Evolutionary conservation across 495 filamentous ascomycete species (phyloP), one percentile per base, ranked within the genome.

Genomic region (Penicillium macrosclerotiorum): DNA sequence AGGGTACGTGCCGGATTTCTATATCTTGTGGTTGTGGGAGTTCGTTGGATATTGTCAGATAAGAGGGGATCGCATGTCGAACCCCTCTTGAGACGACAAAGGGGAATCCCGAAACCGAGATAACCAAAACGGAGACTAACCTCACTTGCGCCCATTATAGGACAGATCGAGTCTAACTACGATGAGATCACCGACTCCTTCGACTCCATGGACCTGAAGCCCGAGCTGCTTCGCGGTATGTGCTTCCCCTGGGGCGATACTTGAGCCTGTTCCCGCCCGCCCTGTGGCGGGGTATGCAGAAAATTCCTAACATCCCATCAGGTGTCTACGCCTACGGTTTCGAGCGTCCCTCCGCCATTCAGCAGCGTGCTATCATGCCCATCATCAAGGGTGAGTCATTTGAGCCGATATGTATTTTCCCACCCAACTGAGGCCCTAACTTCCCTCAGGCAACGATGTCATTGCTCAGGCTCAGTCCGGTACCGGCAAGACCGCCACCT

Each of bases 241-340:
- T 74, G 36, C 57, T 42, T 42, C 29, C 41, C 31, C 37, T 40
- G 19, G 17, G 22, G 31, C 33, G 24, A 26, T 18, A 3, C 9
- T n/a, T 5, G 1, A 34, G 35, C 42, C 33, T n/a, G n/a, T n/a
- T 46, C 51, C 35, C 39, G 39, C 19, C 23, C 24, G n/a, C n/a
- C n/a, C n/a, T n/a, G 27, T 45, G 47, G 51, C 37, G 50, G 52
- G 52, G 52, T 57, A 38, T 27, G 37, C 37, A 46, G 47, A 55
- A 57, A 59, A 49, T 55, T 49, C 50, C 64, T 76, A 40, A 77
- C 63, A 16, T 42, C 22, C 30, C 16, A 43, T 13, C 55, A 94
- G 89, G 93, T 80, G 89, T 98, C 72, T 98, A 98, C 72, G 93
- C 93, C 59, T 98, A 98, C 66, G 93, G 93, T 83, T 98, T 96